Evolutionary conservation across 2,329 filamentous ascomycete genomes (phyloP), one percentile per base, ranked within the genome.

Genomic region (Diaporthe australafricana): DNA sequence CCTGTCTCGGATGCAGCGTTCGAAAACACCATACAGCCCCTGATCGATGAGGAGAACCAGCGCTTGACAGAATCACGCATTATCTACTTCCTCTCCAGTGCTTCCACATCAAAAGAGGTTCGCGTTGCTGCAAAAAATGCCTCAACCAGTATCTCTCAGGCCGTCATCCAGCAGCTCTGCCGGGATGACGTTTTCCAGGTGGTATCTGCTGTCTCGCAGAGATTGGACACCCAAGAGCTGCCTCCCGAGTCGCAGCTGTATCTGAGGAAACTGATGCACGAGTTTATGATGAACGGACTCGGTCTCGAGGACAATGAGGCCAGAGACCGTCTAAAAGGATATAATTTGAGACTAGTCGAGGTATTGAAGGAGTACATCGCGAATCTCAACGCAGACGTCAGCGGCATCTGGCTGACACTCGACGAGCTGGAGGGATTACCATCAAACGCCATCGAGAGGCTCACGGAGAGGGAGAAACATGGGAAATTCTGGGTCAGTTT

Each of bases 381-480:
- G 52, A 55, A 55, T 14, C 52, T 55, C 52, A 55, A 55, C 30
- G 52, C 52, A 8, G 52, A 55, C 5, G 52, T 35, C 52, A 55
- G 52, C 20, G 52, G 52, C 3, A 32, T 55, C 4, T 55, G 52
- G 52, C 20, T 55, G 9, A n/a, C 30, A 6, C 17, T 55, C 3
- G 52, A 55, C n/a, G 52, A 55, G 20, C 9, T 55, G 9, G 52
- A 55, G 3, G 52, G 52, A 17, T 55, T 55, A 9, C 30, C 52
- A 6, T 17, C 17, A 5, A 55, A 55, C 20, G 7, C 9, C 2
- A 35, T 55, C 1, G 52, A 55, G 20, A 22, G 52, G 5, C 11
- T 55, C 52, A 35, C 35, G 4, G 52, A 55, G 30, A 55, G 11
- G 9, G 52, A 55, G 1, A 2, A 55, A 1, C 8, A 32, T 1